These are phyloP conservation scores for Monilinia laxa DNA, from an alignment of 2,329 filamentous ascomycete species.

Conservation along the genomic window DNA sequence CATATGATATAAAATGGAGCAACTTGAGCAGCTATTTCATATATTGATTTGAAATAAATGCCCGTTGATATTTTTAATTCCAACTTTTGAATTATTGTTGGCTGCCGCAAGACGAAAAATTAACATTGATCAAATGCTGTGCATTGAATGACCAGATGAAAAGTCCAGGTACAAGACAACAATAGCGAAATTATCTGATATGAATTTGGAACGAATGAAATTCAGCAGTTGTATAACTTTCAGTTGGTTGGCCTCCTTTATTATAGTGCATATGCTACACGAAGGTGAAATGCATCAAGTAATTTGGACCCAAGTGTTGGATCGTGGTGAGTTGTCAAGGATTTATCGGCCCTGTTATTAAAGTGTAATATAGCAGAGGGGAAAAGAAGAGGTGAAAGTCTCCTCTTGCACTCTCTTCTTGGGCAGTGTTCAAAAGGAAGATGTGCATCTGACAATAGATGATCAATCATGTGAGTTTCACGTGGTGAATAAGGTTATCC, in stretches of 20 bases:
- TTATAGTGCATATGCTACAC: neutral
- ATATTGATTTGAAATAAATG: neutral
- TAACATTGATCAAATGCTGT: slow-evolving; percentile 3
- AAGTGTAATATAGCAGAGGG: neutral
- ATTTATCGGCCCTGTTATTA: neutral
- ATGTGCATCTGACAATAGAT: neutral
- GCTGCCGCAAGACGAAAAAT: neutral
- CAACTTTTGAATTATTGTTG: neutral
- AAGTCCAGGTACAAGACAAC: neutral
- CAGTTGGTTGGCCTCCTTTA: neutral
- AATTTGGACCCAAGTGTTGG: neutral
- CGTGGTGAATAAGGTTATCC: neutral
- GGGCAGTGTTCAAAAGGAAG: neutral
- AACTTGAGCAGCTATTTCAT: no score
- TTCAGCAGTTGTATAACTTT: neutral
- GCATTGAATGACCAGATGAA: neutral
- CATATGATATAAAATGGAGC: slow-evolving; percentile 9
- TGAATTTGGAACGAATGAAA: neutral
- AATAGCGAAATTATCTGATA: neutral
- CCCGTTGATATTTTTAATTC: neutral
- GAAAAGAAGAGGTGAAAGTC: neutral
- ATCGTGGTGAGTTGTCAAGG: neutral
- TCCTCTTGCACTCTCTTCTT: neutral
- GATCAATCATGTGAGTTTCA: neutral
- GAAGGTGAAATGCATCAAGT: neutral